A percentile compares a stretch with the other conserved stretches of the same genome.
Evolutionary conservation across 1,139 yeast genomes (phyloP).

Genomic region (Blastobotrys petasosporus): DNA sequence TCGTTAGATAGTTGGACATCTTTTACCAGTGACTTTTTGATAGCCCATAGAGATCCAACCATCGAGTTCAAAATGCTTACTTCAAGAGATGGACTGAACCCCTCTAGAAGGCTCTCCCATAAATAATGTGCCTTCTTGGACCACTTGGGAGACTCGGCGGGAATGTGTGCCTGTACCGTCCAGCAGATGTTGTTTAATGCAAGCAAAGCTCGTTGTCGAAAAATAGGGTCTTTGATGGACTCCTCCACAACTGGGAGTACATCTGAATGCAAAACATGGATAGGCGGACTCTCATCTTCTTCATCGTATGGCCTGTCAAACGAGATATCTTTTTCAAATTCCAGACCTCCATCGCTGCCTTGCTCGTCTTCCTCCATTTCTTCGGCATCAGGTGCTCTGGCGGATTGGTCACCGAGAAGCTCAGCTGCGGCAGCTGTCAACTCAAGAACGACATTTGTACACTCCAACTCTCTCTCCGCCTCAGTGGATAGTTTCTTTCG

Average conservation of each 20-base stretch:
- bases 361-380: constrained; percentile 10
- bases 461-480: too few relatives aligned
- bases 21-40: constrained; percentile 44
- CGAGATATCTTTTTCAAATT: constrained; percentile 12
- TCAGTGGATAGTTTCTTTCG: too few relatives aligned
- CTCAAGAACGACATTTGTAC: constrained; percentile 1
- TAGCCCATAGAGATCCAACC: constrained; percentile 59
- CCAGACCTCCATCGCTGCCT: constrained; percentile 16
- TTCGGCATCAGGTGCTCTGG: constrained; percentile 10
- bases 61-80: constrained; percentile 42
- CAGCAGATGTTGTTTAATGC: constrained; percentile 58
- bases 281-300: constrained; percentile 10
- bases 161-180: constrained; percentile 23
- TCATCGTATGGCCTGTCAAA: constrained; percentile 12
- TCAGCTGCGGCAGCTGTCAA: constrained; percentile 8
- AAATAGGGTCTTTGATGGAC: constrained; percentile 17
- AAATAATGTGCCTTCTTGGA: constrained; percentile 23
- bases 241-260: constrained; percentile 21
- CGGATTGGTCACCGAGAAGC: constrained; percentile 3
- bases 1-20: constrained; percentile 24
- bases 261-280: constrained; percentile 14
- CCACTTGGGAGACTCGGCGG: constrained; percentile 24
- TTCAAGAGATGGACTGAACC: constrained; percentile 27
- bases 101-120: constrained; percentile 26
- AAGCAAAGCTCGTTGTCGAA: constrained; percentile 48